Percentiles rank a stretch among this genome's conserved stretches.
These are phyloP conservation scores for Phaeoacremonium minimum DNA, from an alignment of 2,329 filamentous ascomycete genomes.

Conservation along the genomic window DNA sequence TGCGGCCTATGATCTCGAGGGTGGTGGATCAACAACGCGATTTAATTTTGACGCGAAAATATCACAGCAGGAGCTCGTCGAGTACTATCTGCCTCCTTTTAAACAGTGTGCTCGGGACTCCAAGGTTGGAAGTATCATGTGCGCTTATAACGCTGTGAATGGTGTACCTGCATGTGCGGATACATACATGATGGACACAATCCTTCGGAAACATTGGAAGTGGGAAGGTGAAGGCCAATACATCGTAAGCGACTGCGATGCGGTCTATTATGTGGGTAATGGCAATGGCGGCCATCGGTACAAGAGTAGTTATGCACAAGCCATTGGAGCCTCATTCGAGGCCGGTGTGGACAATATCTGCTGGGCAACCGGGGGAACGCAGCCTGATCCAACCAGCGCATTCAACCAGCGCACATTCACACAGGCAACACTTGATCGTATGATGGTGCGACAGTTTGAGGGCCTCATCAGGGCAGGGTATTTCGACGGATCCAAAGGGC, in stretches of 20 bases:
- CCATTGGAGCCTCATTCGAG: conserved; percentile 40
- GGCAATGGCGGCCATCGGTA: conserved; percentile 34
- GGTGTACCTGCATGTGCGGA: conserved; percentile 61
- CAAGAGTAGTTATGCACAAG: conserved; percentile 31
- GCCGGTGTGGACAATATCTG: conserved; percentile 52
- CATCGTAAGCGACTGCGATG: conserved; percentile 62
- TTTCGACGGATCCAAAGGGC: conserved; percentile 43
- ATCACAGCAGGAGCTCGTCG: conserved; percentile 55
- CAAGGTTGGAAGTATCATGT: conserved; percentile 55
- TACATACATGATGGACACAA: conserved; percentile 53
- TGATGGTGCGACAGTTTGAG: conserved; percentile 47
- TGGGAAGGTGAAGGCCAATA: conserved; percentile 59
- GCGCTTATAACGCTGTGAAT: conserved; percentile 60
- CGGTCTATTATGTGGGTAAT: conserved; percentile 55
- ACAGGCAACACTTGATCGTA: conserved; percentile 38
- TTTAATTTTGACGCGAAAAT: conserved; percentile 19
- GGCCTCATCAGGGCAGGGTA: conserved; percentile 52
- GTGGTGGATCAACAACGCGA: conserved; percentile 13
- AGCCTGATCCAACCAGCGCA: conserved; percentile 14
- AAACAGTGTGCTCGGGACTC: conserved; percentile 56
- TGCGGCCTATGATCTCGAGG: conserved; percentile 52
- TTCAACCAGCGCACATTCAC: conserved; percentile 32
- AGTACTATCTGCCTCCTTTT: conserved; percentile 66
- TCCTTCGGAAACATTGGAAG: conserved; percentile 60
- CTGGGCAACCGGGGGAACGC: too few species aligned